Conservation (phyloP, 1,284 basidiomycete species). For the Ceratobasidium theobromae region DNA sequence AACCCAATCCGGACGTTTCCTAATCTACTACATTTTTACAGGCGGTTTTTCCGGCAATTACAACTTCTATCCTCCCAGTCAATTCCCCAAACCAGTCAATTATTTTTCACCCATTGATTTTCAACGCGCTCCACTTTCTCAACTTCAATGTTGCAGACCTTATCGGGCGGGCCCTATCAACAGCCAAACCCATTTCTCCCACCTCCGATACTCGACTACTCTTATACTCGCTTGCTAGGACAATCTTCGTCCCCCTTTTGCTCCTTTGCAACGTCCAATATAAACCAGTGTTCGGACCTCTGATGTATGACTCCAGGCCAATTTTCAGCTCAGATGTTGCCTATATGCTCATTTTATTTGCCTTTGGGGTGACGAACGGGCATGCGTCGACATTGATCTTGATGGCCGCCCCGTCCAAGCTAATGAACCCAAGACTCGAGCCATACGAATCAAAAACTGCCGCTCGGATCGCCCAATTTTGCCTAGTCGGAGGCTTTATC, state of each 20-base stretch:
- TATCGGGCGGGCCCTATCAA: slow-evolving; percentile 70
- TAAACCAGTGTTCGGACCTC: slow-evolving; percentile 22
- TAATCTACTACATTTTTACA: slow-evolving; percentile 41
- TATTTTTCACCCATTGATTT: slow-evolving; percentile 60
- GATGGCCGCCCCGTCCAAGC: slow-evolving; percentile 70
- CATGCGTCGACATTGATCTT: slow-evolving; percentile 68
- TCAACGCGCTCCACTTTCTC: slow-evolving; percentile 70
- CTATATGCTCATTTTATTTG: slow-evolving; percentile 71
- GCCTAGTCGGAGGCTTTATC: slow-evolving; percentile 71
- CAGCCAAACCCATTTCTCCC: slow-evolving; percentile 62
- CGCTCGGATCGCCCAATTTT: slow-evolving; percentile 78
- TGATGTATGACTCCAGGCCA: slow-evolving; percentile 41
- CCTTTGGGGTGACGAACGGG: slow-evolving; percentile 78
- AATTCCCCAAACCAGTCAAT: slow-evolving; percentile 42
- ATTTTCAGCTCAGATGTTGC: slow-evolving; percentile 70
- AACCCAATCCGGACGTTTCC: background rate
- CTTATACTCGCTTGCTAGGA: slow-evolving; percentile 64
- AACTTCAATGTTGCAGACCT: slow-evolving; percentile 79
- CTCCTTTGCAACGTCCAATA: slow-evolving; percentile 72
- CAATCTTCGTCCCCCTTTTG: slow-evolving; percentile 80
- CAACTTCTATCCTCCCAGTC: slow-evolving; percentile 68
- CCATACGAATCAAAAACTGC: slow-evolving; percentile 79
- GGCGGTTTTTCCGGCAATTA: slow-evolving; percentile 85
- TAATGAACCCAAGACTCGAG: slow-evolving; percentile 64
- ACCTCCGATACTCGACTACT: slow-evolving; percentile 67